Evolutionary conservation across 2,329 filamentous ascomycete species (phyloP), one percentile per base, ranked within the genome.

Genomic region (Venturia oleaginea): DNA sequence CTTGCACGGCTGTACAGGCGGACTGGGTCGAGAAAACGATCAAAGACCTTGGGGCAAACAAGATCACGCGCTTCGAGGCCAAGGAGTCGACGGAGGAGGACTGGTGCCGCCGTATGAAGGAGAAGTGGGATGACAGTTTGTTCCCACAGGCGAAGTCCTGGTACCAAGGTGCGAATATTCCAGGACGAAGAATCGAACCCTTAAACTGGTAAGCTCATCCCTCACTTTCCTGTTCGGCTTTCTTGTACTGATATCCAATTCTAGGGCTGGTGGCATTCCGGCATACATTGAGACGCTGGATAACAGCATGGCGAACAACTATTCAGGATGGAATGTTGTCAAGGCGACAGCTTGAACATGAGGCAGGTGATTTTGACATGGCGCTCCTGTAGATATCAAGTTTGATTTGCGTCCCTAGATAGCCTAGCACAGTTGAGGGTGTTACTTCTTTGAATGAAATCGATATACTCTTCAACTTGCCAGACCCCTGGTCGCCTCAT

Each of bases 1-100:
- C 79, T 0, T 78, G 76, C 1, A 78, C 81, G 8, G 81, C 85
- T 66, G 69, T 83, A 0, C 84, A 87, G 68, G 84, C 82, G 2
- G 74, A 81, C 0, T 86, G 82, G 82, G 80, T 86, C 7, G 64
- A 74, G 76, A 19, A 78, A 82, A 59, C 71, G 72, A 54, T 81
- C 86, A 63, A 72, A 76, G 42, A 82, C 70, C 80, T 84, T 67
- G 71, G 77, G 67, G 67, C 68, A 1, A 74, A 81, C 48, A 70
- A 72, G 0, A 75, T 84, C 70, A 79, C 78, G 67, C 81, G 79
- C 63, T 79, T 86, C 64, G 79, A 80, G 64, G 75, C 72, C 19
- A 68, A 63, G 4, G 68, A 67, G 43, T 24, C 37, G 7, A 37
- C 60, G 15, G 60, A 62, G 32, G 42, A 62, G 38, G 60, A 46